These are phyloP conservation scores for Eucalyptus pauciflora DNA, from an alignment of 345 rosid species.

Conservation along the genomic window DNA sequence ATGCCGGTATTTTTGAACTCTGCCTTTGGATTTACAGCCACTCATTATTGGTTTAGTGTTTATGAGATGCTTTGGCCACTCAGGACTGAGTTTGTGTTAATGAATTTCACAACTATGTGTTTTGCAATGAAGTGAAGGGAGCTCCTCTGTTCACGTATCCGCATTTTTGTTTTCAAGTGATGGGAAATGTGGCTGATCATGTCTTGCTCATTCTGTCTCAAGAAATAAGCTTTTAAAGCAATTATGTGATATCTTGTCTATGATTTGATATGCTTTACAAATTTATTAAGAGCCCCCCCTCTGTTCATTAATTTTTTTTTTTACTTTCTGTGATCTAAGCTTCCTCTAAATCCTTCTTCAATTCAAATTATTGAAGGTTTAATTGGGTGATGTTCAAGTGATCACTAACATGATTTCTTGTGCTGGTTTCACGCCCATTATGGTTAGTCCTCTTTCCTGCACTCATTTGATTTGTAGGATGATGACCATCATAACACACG, in stretches of 20 bases:
- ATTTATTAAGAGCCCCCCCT: neutral
- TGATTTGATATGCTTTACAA: neutral
- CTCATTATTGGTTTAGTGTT: neutral
- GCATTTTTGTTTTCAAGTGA: no score
- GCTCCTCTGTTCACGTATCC: neutral
- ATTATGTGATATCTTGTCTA: neutral
- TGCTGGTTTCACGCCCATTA: accelerated
- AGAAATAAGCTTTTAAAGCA: neutral
- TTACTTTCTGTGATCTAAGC: neutral
- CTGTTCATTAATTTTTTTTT: no score
- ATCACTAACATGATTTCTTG: no score
- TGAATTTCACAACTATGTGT: neutral
- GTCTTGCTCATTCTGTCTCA: neutral
- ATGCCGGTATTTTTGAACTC: neutral
- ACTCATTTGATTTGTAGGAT: no score
- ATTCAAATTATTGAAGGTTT: no score
- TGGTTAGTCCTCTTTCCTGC: no score
- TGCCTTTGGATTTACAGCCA: neutral
- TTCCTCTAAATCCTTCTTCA: neutral
- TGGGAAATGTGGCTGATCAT: no score
- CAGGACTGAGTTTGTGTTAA: neutral
- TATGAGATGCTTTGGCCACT: neutral
- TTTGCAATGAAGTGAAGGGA: neutral
- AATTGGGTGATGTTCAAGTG: no score
- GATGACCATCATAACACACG: neutral